These are phyloP conservation scores for Hypoxylon sp. DNA, from an alignment of 2,329 filamentous ascomycete species.

Conservation along the genomic window DNA sequence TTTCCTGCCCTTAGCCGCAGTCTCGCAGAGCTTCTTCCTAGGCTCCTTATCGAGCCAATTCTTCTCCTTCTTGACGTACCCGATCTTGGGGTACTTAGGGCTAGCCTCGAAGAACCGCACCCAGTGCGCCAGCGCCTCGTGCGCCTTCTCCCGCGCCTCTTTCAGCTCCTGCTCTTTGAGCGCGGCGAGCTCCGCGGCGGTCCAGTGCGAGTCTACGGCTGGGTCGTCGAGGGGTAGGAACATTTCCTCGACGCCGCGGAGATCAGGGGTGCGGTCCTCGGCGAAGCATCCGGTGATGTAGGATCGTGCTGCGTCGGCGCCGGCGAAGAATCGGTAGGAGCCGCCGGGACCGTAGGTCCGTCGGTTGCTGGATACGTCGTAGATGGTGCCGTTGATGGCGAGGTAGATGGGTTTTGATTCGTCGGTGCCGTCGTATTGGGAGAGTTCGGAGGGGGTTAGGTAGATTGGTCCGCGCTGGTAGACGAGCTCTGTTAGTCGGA, in stretches of 20 bases:
- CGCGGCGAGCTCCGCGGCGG: constrained; percentile 64
- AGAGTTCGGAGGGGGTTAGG: constrained; percentile 81
- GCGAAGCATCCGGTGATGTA: constrained; percentile 95
- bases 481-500: constrained; percentile 38
- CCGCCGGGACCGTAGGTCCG: constrained; percentile 86
- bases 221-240: constrained; percentile 76
- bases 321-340: constrained; percentile 87
- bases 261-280: constrained; percentile 85
- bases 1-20: constrained; percentile 71
- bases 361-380: constrained; percentile 80
- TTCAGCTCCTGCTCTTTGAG: constrained; percentile 73
- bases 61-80: constrained; percentile 74
- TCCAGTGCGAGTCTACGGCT: constrained; percentile 71
- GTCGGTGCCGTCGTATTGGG: constrained; percentile 82
- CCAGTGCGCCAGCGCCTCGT: constrained; percentile 82
- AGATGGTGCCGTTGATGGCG: constrained; percentile 88
- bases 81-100: constrained; percentile 85
- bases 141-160: constrained; percentile 73
- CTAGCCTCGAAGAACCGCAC: constrained; percentile 83
- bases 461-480: constrained; percentile 70
- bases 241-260: constrained; percentile 89
- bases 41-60: constrained; percentile 73
- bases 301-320: constrained; percentile 85
- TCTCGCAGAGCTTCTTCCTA: constrained; percentile 75
- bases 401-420: constrained; percentile 85